These are phyloP conservation scores for Artemisia princeps DNA, from an alignment of 140 eudicot genomes.

Conservation along the genomic window DNA sequence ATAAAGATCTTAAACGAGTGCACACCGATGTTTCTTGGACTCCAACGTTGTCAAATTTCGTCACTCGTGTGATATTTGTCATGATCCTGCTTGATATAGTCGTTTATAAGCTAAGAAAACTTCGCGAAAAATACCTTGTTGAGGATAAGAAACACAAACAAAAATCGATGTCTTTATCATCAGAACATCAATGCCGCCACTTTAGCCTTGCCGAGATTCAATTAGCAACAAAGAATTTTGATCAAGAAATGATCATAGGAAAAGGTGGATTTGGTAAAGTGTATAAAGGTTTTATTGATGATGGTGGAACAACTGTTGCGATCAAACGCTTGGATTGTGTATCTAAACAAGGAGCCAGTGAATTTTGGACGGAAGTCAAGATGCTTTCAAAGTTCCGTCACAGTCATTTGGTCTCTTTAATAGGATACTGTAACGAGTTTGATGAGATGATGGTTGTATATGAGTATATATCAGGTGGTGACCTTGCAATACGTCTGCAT, in stretches of 20 bases:
- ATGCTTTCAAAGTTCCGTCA: slow-evolving; percentile 35
- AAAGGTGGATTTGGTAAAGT: slow-evolving; percentile 37
- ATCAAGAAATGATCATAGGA: slow-evolving; percentile 22
- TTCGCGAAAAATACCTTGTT: slow-evolving; percentile 11
- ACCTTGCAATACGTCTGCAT: slow-evolving; percentile 22
- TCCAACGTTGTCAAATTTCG: not conserved
- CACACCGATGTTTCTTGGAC: slow-evolving; percentile 11
- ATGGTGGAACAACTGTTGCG: slow-evolving; percentile 23
- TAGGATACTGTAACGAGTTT: slow-evolving; percentile 32
- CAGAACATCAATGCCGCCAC: slow-evolving; percentile 18
- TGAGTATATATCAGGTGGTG: slow-evolving; percentile 29
- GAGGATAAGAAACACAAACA: not conserved
- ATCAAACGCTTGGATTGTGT: slow-evolving; percentile 26
- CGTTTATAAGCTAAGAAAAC: slow-evolving; percentile 22
- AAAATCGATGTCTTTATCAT: not conserved
- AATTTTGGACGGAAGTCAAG: slow-evolving; percentile 30
- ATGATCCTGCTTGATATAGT: slow-evolving; percentile 28
- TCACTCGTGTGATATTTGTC: slow-evolving; percentile 19
- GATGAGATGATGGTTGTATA: slow-evolving; percentile 32
- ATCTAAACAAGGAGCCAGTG: slow-evolving; percentile 31
- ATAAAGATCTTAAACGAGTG: not conserved
- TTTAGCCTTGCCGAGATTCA: slow-evolving; percentile 26
- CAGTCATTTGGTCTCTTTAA: slow-evolving; percentile 25
- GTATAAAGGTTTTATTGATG: slow-evolving; percentile 26
- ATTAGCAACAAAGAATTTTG: slow-evolving; percentile 28